Evolutionary conservation across 1,284 basidiomycete species (phyloP), one percentile per base, ranked within the genome.

Genomic region (Chalciporus sp.): DNA sequence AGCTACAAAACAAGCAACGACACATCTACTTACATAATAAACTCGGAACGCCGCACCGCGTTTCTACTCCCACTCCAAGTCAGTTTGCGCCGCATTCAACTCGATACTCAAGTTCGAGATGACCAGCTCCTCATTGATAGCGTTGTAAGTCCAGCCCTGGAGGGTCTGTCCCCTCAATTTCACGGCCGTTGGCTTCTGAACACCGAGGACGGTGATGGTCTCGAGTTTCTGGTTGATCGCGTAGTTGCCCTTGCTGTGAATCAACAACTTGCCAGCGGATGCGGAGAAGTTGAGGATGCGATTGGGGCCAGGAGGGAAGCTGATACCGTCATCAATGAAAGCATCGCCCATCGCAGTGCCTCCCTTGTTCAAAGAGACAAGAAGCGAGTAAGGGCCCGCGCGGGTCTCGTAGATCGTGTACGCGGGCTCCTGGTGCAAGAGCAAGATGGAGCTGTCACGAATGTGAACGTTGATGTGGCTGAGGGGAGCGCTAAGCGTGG

Each of bases 391-490:
- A 0, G 77, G 75, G 4, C 72, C 70, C 8, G 72, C 53, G 14
- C 74, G 72, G 28, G 81, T 83, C 61, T 82, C 79, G 35, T 67
- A 68, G 42, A 77, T 76, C 1, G 82, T 85, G 61, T 81, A 81
- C 1, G 67, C 77, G 2, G 81, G 75, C 39, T 73, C 60, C 23
- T 72, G 65, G 58, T 83, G 78, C 29, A 83, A 59, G 7, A 84
- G 72, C 3, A 85, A 50, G 31, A 77, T 73, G 1, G 76, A 69
- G 11, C 76, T 76, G 14, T 75, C 75, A 12, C 82, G 76, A 48
- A 84, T 68, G 65, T 90, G 87, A 12, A 90, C 82, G 48, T 83
- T 83, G 67, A 91, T 90, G 62, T 88, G 79, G 4, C 83, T 78
- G 1, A 92, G 78, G 1, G 86, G 67, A 74, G 81, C 47, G 74